A percentile compares a stretch with the other conserved stretches of the same genome.
phyloP scores from a whole-genome alignment of 1,139 yeast species.

The Eremothecium coryli region DNA sequence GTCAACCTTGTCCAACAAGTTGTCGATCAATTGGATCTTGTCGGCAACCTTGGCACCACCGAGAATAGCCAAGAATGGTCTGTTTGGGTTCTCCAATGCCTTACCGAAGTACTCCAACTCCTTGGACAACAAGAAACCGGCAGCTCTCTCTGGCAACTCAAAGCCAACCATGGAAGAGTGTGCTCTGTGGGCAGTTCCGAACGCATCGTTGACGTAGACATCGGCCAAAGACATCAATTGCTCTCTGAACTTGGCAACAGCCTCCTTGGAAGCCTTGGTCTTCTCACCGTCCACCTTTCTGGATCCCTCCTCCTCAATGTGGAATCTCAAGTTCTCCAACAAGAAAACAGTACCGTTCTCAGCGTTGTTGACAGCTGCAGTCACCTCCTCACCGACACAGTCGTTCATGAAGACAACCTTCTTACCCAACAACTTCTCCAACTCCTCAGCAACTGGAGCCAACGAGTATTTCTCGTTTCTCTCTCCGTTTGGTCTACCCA shows the following conservation, averaged over 20 bases:
- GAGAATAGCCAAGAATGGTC: slow-evolving; percentile 94
- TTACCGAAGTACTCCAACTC: slow-evolving; percentile 93
- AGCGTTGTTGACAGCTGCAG: slow-evolving; percentile 61
- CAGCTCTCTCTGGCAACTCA: slow-evolving; percentile 86
- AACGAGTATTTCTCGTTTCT: slow-evolving; percentile 72
- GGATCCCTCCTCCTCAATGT: slow-evolving; percentile 93
- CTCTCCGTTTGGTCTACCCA: slow-evolving; percentile 97
- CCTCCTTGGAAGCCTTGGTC: slow-evolving; percentile 79
- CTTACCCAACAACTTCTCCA: slow-evolving; percentile 60
- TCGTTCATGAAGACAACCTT: slow-evolving; percentile 72
- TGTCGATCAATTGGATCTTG: slow-evolving; percentile 94
- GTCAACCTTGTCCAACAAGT: slow-evolving; percentile 90
- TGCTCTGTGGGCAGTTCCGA: slow-evolving; percentile 98
- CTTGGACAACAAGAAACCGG: slow-evolving; percentile 95
- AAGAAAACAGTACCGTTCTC: slow-evolving; percentile 57
- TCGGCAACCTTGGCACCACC: slow-evolving; percentile 99
- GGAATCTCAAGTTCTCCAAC: slow-evolving; percentile 94
- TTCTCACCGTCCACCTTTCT: slow-evolving; percentile 81
- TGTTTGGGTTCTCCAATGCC: slow-evolving; percentile 91
- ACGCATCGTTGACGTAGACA: slow-evolving; percentile 93
- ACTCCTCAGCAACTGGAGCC: slow-evolving; percentile 84
- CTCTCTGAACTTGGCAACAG: slow-evolving; percentile 74
- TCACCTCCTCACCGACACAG: slow-evolving; percentile 84
- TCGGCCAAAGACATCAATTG: slow-evolving; percentile 86
- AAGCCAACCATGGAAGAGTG: slow-evolving; percentile 98